Conservation (phyloP, 257 asterid species). For the Scutellaria barbata region DNA sequence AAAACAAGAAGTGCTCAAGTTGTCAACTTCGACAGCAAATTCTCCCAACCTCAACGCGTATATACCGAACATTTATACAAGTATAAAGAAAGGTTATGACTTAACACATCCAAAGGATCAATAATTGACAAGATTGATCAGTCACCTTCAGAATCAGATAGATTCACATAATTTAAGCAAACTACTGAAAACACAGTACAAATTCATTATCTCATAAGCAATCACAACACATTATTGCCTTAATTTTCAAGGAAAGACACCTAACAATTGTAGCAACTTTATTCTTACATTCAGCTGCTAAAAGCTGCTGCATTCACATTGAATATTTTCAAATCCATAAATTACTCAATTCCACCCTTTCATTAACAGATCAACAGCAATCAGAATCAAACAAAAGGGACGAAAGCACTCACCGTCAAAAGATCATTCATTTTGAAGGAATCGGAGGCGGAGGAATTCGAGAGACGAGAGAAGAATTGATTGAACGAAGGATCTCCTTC, state of each 20-base stretch:
- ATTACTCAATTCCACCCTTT: conserved; percentile 21
- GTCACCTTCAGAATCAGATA: conserved; percentile 18
- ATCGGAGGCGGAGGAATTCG: conserved; percentile 29
- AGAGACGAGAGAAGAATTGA: conserved; percentile 43
- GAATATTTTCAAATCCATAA: conserved; percentile 10
- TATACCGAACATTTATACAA: conserved; percentile 1
- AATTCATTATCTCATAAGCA: conserved; percentile 9
- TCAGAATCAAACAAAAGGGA: conserved; percentile 19
- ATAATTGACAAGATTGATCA: background rate
- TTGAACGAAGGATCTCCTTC: conserved; percentile 40
- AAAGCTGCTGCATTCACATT: conserved; percentile 40
- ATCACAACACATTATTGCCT: conserved; percentile 25
- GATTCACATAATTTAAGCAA: conserved; percentile 2
- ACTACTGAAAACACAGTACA: background rate
- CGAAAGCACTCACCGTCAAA: conserved; percentile 53
- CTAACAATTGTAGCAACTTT: conserved; percentile 25
- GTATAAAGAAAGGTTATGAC: conserved; percentile 16
- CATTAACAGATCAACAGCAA: conserved; percentile 40
- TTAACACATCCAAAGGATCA: conserved; percentile 21
- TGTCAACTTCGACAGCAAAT: conserved; percentile 29
- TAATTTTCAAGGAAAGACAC: conserved; percentile 2
- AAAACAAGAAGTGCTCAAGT: conserved; percentile 19
- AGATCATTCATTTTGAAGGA: conserved; percentile 73
- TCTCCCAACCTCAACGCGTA: background rate
- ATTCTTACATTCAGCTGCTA: conserved; percentile 36